Conservation (phyloP, 2,329 filamentous ascomycete species). For the Paracoccidioides lutzii region DNA sequence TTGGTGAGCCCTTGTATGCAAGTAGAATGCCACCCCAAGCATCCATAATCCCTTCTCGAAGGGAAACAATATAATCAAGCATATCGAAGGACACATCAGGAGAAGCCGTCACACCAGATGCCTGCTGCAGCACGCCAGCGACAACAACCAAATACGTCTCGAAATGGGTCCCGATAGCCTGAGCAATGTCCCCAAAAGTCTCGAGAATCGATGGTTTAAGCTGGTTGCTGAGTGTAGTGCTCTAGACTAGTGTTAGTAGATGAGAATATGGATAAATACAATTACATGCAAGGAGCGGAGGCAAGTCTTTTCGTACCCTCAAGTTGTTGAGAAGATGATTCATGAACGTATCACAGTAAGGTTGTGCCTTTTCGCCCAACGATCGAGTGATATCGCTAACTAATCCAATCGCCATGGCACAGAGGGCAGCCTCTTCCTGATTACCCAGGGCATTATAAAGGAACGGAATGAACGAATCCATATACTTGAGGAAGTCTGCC, state of each 20-base stretch:
- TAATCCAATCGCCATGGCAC: constrained; percentile 92
- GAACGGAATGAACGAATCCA: constrained; percentile 88
- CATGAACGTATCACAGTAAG: constrained; percentile 96
- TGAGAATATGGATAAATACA: background rate
- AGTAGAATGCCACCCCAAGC: constrained; percentile 95
- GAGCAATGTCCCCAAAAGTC: constrained; percentile 94
- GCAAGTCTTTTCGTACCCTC: constrained; percentile 43
- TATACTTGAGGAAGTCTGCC: constrained; percentile 90
- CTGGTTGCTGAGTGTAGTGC: constrained; percentile 76
- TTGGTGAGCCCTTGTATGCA: constrained; percentile 63
- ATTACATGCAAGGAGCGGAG: background rate
- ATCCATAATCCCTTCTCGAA: constrained; percentile 97
- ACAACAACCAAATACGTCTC: constrained; percentile 89
- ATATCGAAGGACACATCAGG: constrained; percentile 83
- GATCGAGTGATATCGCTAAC: constrained; percentile 94
- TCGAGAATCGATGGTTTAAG: constrained; percentile 97
- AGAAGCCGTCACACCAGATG: constrained; percentile 65
- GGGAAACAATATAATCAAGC: constrained; percentile 88
- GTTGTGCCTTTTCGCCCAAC: constrained; percentile 77
- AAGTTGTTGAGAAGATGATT: constrained; percentile 92
- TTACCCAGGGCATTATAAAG: constrained; percentile 89
- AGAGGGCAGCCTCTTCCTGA: constrained; percentile 86
- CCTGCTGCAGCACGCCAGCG: constrained; percentile 86
- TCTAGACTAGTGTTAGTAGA: constrained; percentile 40
- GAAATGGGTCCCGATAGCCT: constrained; percentile 82